phyloP scores from a whole-genome alignment of 2,329 filamentous ascomycete genomes.

The Botrytis sinoallii region DNA sequence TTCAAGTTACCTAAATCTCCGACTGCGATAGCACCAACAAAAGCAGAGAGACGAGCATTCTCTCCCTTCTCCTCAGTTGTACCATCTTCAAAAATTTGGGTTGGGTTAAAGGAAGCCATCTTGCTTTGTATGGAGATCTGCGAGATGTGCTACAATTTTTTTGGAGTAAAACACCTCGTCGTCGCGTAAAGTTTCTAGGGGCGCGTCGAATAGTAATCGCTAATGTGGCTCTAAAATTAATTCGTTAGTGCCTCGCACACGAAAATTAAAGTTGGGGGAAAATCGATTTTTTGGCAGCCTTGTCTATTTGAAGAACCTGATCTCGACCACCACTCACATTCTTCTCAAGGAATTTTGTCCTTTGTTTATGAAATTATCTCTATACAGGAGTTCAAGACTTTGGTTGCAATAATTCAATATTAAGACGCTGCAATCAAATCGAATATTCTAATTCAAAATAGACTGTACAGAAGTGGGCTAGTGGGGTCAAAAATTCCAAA shows the following conservation, averaged over 20 bases:
- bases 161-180: conserved; percentile 21
- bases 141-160: conserved; percentile 20
- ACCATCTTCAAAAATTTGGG: conserved; percentile 96
- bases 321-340: conserved; percentile 10
- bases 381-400: not conserved
- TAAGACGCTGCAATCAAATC: not conserved
- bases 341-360: conserved; percentile 6
- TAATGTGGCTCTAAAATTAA: conserved; percentile 18
- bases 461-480: conserved; percentile 18
- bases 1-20: conserved; percentile 62
- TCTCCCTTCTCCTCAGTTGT: conserved; percentile 98
- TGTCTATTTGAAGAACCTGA: conserved; percentile 8
- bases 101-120: conserved; percentile 70
- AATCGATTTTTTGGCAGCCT: conserved; percentile 16
- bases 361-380: not conserved
- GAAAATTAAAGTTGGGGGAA: conserved; percentile 21
- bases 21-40: conserved; percentile 96
- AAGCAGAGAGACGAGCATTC: conserved; percentile 97
- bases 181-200: conserved; percentile 20
- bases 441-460: conserved; percentile 9
- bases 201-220: conserved; percentile 20
- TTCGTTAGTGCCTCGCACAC: conserved; percentile 21
- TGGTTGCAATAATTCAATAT: conserved; percentile 2
- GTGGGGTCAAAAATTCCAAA: conserved; percentile 21
- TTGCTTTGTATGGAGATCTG: conserved; percentile 21